These are phyloP conservation scores for Aspergillus taichungensis DNA, from an alignment of 495 filamentous ascomycete genomes.

Conservation along the genomic window DNA sequence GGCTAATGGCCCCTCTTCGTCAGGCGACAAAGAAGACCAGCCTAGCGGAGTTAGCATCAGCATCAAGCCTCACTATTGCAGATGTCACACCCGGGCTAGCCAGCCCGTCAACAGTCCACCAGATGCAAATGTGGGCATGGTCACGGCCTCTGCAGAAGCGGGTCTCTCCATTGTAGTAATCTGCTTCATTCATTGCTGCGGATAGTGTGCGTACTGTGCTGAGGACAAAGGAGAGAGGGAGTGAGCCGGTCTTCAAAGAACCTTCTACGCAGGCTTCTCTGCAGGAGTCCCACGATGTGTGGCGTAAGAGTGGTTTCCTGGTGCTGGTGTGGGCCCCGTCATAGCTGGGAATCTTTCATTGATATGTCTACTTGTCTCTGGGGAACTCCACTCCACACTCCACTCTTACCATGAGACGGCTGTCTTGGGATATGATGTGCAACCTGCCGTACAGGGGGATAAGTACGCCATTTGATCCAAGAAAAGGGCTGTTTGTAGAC, in stretches of 20 bases:
- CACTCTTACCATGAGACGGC: too few species aligned
- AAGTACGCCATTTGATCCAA: too few species aligned
- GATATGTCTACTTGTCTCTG: neutral
- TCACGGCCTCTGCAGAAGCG: too few species aligned
- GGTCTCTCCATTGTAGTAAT: too few species aligned
- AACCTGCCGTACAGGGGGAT: too few species aligned
- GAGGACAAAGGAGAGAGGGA: neutral
- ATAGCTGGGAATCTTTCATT: neutral
- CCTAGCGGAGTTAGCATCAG: slow-evolving; percentile 3
- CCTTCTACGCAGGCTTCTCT: slow-evolving; percentile 34
- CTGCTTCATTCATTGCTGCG: too few species aligned
- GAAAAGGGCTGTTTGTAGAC: too few species aligned
- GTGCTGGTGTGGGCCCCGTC: slow-evolving; percentile 1
- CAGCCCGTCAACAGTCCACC: too few species aligned
- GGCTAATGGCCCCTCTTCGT: slow-evolving; percentile 5
- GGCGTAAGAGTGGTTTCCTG: slow-evolving; percentile 9
- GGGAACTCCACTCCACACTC: too few species aligned
- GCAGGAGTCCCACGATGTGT: slow-evolving; percentile 21
- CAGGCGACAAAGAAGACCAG: slow-evolving; percentile 5
- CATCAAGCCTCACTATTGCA: slow-evolving; percentile 6
- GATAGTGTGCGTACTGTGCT: neutral
- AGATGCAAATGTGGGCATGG: too few species aligned
- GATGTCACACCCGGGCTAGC: slow-evolving; percentile 11
- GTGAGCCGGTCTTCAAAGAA: slow-evolving; percentile 16
- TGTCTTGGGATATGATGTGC: too few species aligned